Conservation (phyloP, 305 asterid genomes). For the Fraxinus sp. region DNA sequence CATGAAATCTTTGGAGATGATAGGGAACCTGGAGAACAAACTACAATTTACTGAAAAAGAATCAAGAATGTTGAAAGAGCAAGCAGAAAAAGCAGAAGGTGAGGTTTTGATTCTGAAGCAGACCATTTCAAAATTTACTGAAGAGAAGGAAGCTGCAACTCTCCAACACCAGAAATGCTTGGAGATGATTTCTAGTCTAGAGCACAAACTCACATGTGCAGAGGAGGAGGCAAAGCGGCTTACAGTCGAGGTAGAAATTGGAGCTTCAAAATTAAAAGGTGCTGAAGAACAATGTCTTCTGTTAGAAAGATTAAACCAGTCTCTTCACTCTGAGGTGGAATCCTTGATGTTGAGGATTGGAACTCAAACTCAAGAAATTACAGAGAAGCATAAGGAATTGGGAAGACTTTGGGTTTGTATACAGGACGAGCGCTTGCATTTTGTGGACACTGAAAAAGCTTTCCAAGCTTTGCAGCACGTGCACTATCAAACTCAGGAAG, state of each 20-base stretch:
- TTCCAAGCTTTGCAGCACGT: constrained; percentile 89
- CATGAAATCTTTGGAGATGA: constrained; percentile 59
- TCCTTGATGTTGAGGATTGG: constrained; percentile 70
- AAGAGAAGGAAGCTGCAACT: constrained; percentile 69
- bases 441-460: constrained; percentile 94
- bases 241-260: constrained; percentile 56
- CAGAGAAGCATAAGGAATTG: constrained; percentile 82
- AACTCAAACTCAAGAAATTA: constrained; percentile 73
- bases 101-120: constrained; percentile 69
- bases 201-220: constrained; percentile 55
- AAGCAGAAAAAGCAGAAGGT: constrained; percentile 73
- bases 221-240: constrained; percentile 66
- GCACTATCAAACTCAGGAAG: constrained; percentile 86
- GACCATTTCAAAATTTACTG: constrained; percentile 49
- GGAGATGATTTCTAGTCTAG: constrained; percentile 60
- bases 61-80: constrained; percentile 51
- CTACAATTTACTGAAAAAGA: constrained; percentile 63
- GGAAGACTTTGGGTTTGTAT: constrained; percentile 80
- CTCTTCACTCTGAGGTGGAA: constrained; percentile 82
- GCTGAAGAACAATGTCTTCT: constrained; percentile 69
- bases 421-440: constrained; percentile 82
- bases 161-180: constrained; percentile 57
- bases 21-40: constrained; percentile 75
- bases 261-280: constrained; percentile 60
- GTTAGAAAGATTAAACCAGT: constrained; percentile 71